Base-by-base conservation (phyloP, 495 filamentous ascomycete genomes). In the Podospora didyma region DNA sequence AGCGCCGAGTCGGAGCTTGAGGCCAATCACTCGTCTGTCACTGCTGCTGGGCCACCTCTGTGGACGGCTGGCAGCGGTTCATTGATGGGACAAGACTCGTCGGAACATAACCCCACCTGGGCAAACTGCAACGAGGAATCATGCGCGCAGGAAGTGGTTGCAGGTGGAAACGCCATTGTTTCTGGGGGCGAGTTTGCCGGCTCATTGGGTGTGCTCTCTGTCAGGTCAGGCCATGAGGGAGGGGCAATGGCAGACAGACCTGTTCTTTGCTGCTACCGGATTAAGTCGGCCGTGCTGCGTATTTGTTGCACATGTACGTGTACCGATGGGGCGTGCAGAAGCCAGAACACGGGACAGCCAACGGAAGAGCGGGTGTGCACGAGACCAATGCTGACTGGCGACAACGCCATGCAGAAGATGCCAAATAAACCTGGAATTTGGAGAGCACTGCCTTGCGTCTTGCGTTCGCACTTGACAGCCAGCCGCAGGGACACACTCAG, bases 71-170 rank as follows among this genome's bases (percentile, higher is more conserved):
- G 49, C 28, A 21, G 49, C 49, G 28, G 56, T 47, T 49, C 49
- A 58, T 54, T 41, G 54, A 62, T 46, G 53, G 17, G 41, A 39
- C 50, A 51, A 17, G n/a, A 7, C 4, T 16, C 12, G 39, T 42
- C 50, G 45, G 58, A 51, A 53, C 54, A 24, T 51, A 50, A 55
- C 54, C 62, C 60, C 62, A 42, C 58, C 53, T 35, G 52, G 49
- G 56, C 62, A 48, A 58, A 37, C 59, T 62, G 62, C 56, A 60
- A 56, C 53, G 31, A 60, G 55, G 53, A 54, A 65, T 65, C 62
- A 65, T 65, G 62, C 60, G 60, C 47, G 24, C 49, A 34, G 17
- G 41, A 46, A 42, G 39, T 61, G 62, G 59, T 54, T 64, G 62
- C 59, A 49, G 22, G 59, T 53, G 55, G 54, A 34, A 45, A 60